phyloP scores from a whole-genome alignment of 108 stramenopile genomes.

The Parmales sp. region DNA sequence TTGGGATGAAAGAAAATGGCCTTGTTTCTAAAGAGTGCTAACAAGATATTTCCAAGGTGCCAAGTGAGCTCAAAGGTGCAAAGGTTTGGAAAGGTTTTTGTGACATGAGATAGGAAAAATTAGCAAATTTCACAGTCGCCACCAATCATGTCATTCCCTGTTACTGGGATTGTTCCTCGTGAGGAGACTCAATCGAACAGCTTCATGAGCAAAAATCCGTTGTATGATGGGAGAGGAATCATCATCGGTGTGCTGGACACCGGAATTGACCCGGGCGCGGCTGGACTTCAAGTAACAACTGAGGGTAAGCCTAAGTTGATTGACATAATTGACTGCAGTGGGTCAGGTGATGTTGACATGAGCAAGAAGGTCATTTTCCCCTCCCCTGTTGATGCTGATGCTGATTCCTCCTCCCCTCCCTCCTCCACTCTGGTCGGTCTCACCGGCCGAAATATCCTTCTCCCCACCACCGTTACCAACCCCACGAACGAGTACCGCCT shows the following conservation, averaged over 20 bases:
- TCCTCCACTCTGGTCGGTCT: conserved; percentile 28
- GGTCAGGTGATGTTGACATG: conserved; percentile 75
- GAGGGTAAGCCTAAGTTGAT: conserved; percentile 54
- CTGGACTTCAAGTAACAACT: conserved; percentile 51
- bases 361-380: not conserved
- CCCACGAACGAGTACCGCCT: conserved; percentile 20
- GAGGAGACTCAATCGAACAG: conserved; percentile 37
- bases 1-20: too few species aligned
- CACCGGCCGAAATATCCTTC: conserved; percentile 32
- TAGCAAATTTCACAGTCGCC: too few species aligned
- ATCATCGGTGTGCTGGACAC: conserved; percentile 79
- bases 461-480: conserved; percentile 22
- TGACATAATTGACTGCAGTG: conserved; percentile 78
- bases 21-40: too few species aligned
- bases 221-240: conserved; percentile 62
- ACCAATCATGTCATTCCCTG: too few species aligned
- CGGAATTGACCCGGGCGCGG: conserved; percentile 74
- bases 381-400: not conserved
- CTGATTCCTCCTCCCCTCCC: too few species aligned
- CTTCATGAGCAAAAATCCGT: conserved; percentile 36
- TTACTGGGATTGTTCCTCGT: conserved; percentile 35
- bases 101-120: too few species aligned
- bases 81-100: too few species aligned
- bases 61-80: too few species aligned
- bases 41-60: too few species aligned